These are phyloP conservation scores for Aspergillus cristatus DNA, from an alignment of 495 filamentous ascomycete species.

Conservation along the genomic window DNA sequence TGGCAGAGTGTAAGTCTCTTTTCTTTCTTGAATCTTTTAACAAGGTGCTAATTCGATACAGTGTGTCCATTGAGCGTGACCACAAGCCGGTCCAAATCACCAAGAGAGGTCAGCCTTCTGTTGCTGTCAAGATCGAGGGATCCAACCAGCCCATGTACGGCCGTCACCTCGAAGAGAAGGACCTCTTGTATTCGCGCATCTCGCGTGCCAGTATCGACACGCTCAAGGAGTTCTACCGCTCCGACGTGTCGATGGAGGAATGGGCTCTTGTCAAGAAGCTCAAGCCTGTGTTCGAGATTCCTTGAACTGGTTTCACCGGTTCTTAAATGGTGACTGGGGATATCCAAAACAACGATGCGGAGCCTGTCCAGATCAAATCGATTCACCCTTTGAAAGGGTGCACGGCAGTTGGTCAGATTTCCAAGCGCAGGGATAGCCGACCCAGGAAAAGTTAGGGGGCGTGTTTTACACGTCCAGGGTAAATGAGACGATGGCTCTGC, in stretches of 20 bases:
- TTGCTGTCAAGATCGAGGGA: conserved; percentile 96
- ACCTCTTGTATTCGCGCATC: conserved; percentile 79
- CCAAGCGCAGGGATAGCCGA: too few species aligned
- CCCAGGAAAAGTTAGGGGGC: too few species aligned
- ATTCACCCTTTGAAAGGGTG: not conserved
- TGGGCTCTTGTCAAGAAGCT: conserved; percentile 88
- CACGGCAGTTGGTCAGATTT: too few species aligned
- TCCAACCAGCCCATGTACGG: conserved; percentile 92
- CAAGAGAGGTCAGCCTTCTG: conserved; percentile 94
- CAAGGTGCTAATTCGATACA: conserved; percentile 24
- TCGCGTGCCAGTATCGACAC: conserved; percentile 83
- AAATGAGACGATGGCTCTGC: too few species aligned
- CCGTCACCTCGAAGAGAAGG: conserved; percentile 89
- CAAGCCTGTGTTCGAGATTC: conserved; percentile 89
- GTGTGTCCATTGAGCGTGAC: conserved; percentile 89
- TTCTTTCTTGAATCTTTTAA: not conserved
- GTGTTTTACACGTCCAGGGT: too few species aligned
- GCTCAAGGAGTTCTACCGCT: conserved; percentile 90
- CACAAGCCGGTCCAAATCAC: conserved; percentile 87
- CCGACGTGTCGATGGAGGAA: conserved; percentile 87
- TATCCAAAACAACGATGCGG: too few species aligned
- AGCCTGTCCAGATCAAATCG: not conserved
- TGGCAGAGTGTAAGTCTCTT: conserved; percentile 82
- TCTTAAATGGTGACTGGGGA: too few species aligned
- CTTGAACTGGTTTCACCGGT: conserved; percentile 27